Percentiles rank a stretch among this genome's conserved stretches.
phyloP scores from a whole-genome alignment of 2,329 filamentous ascomycete genomes.

The Chalara sp. region DNA sequence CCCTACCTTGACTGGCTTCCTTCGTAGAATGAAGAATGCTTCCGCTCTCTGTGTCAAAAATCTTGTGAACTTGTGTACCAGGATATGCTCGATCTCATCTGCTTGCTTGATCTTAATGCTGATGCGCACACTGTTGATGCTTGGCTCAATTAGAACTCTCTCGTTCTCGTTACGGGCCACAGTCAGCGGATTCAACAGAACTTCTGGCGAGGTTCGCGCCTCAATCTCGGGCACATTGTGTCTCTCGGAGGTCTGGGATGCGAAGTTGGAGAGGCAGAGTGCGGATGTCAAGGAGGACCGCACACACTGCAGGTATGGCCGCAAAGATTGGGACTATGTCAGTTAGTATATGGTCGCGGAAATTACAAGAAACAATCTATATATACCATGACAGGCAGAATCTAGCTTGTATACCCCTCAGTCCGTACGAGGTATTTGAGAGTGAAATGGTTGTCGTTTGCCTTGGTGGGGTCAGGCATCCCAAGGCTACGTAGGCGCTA shows the following conservation, averaged over 20 bases:
- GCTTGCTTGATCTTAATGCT: slow-evolving; percentile 99
- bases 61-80: slow-evolving; percentile 96
- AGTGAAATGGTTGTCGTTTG: background rate
- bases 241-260: slow-evolving; percentile 90
- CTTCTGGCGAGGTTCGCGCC: slow-evolving; percentile 85
- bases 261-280: slow-evolving; percentile 92
- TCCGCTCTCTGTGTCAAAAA: slow-evolving; percentile 96
- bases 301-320: slow-evolving; percentile 93
- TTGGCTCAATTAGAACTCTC: slow-evolving; percentile 90
- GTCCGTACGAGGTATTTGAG: too few species aligned
- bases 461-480: slow-evolving; percentile 21
- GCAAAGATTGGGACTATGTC: slow-evolving; percentile 82
- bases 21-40: slow-evolving; percentile 90
- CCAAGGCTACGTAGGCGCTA: slow-evolving; percentile 9
- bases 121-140: slow-evolving; percentile 92
- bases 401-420: too few species aligned
- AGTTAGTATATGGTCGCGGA: background rate
- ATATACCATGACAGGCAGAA: slow-evolving; percentile 7
- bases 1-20: slow-evolving; percentile 85
- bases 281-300: slow-evolving; percentile 90
- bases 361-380: too few species aligned
- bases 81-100: slow-evolving; percentile 95
- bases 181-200: slow-evolving; percentile 83
- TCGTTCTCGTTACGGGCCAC: slow-evolving; percentile 96
- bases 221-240: slow-evolving; percentile 99